These are phyloP conservation scores for Kuraishia hungarica DNA, from an alignment of 805 yeast species.

Conservation along the genomic window DNA sequence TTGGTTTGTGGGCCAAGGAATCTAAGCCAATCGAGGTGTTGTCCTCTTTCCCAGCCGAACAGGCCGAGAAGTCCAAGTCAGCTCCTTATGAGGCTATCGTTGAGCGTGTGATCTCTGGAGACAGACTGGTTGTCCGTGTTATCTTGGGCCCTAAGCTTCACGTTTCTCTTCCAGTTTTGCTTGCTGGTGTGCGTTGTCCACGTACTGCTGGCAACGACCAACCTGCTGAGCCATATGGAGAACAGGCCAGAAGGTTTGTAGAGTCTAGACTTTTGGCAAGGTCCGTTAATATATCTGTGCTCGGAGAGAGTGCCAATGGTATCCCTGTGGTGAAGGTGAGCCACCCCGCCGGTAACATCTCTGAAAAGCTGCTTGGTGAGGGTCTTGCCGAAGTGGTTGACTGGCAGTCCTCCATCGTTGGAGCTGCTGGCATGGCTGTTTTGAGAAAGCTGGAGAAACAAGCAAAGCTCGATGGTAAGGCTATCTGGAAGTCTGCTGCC, in stretches of 20 bases:
- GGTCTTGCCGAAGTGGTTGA: slow-evolving; percentile 75
- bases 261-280: slow-evolving; percentile 57
- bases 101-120: slow-evolving; percentile 74
- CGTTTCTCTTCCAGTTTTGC: slow-evolving; percentile 45
- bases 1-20: slow-evolving; percentile 46
- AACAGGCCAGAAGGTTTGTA: slow-evolving; percentile 56
- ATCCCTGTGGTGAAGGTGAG: slow-evolving; percentile 47
- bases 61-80: slow-evolving; percentile 26
- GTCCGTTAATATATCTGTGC: slow-evolving; percentile 43
- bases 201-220: slow-evolving; percentile 44
- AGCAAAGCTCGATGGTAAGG: slow-evolving; percentile 48
- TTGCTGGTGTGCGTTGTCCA: slow-evolving; percentile 73
- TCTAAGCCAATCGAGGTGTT: slow-evolving; percentile 15
- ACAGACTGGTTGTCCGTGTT: slow-evolving; percentile 58
- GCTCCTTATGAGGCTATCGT: slow-evolving; percentile 50
- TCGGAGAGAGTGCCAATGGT: slow-evolving; percentile 58
- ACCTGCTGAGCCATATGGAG: slow-evolving; percentile 52
- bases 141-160: slow-evolving; percentile 41
- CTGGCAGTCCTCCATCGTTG: slow-evolving; percentile 69
- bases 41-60: slow-evolving; percentile 21
- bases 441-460: slow-evolving; percentile 58
- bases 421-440: slow-evolving; percentile 50
- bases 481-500: slow-evolving; percentile 41
- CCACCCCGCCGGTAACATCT: slow-evolving; percentile 75
- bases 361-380: slow-evolving; percentile 52